phyloP scores from a whole-genome alignment of 2,329 filamentous ascomycete genomes.

The Botrytis hyacinthi region DNA sequence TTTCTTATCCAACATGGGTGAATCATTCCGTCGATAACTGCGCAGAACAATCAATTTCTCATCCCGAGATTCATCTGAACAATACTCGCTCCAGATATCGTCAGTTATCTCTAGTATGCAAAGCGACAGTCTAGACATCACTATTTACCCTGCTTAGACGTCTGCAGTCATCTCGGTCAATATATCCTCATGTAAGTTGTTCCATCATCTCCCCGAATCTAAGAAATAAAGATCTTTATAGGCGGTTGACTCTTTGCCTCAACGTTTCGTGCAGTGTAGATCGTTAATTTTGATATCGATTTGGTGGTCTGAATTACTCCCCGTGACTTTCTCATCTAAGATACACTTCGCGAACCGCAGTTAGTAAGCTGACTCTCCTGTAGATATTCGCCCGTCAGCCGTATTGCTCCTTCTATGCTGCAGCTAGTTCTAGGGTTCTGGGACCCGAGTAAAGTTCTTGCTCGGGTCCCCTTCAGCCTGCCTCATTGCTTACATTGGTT shows the following conservation, averaged over 20 bases:
- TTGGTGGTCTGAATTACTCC: background rate
- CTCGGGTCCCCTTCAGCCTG: conserved; percentile 13
- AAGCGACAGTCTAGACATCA: background rate
- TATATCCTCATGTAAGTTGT: background rate
- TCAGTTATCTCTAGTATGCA: background rate
- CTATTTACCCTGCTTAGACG: background rate
- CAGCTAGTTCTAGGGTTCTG: background rate
- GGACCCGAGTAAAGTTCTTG: background rate
- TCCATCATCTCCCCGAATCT: background rate
- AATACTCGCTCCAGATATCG: background rate
- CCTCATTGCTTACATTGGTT: conserved; percentile 11
- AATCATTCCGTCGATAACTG: background rate
- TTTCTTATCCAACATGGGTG: background rate
- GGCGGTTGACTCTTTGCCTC: background rate
- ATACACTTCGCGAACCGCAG: background rate
- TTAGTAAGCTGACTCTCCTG: background rate
- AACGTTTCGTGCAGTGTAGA: background rate
- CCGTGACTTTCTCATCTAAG: background rate
- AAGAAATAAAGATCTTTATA: background rate
- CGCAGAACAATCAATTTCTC: no score
- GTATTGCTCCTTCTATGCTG: background rate
- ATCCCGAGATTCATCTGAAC: background rate
- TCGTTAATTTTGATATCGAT: background rate
- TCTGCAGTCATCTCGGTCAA: conserved; percentile 1
- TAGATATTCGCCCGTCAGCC: background rate